Evolutionary conservation across 2,329 filamentous ascomycete species (phyloP).

Genomic region (Paraconiothyrium brasiliense): DNA sequence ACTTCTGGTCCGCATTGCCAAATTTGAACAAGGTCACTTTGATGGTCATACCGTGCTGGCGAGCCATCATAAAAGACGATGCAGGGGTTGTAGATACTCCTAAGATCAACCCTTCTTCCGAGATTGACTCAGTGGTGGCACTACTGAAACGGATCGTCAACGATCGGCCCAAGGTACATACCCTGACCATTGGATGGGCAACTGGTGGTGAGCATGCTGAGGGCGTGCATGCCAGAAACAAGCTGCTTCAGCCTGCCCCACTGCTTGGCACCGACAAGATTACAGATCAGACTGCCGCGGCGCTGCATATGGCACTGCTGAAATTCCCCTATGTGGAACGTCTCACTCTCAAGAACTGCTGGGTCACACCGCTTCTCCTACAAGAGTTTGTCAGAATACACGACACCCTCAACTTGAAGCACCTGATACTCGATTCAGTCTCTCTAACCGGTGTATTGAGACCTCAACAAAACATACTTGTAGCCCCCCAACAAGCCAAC

Average conservation of each 20-base stretch:
- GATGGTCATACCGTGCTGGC: constrained; percentile 73
- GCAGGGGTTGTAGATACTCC: constrained; percentile 61
- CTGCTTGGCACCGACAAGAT: constrained; percentile 47
- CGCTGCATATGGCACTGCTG: constrained; percentile 51
- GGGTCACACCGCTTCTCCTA: constrained; percentile 69
- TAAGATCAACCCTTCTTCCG: constrained; percentile 61
- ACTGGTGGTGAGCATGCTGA: constrained; percentile 73
- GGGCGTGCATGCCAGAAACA: constrained; percentile 69
- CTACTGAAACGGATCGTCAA: constrained; percentile 64
- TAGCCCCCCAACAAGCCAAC: constrained; percentile 2
- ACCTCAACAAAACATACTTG: constrained; percentile 19
- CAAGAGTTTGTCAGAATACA: constrained; percentile 61
- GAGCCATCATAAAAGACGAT: constrained; percentile 64
- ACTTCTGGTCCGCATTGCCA: constrained; percentile 70
- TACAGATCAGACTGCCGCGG: constrained; percentile 21
- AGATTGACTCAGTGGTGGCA: constrained; percentile 61
- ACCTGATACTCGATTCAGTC: constrained; percentile 69
- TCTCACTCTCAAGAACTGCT: constrained; percentile 74
- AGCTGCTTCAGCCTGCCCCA: constrained; percentile 70
- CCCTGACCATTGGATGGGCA: constrained; percentile 71
- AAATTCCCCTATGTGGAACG: constrained; percentile 66
- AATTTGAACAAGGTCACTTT: constrained; percentile 65
- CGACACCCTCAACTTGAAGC: constrained; percentile 58
- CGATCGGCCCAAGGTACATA: constrained; percentile 61
- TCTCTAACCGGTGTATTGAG: constrained; percentile 62